These are phyloP conservation scores for Plectranthus barbatus DNA, from an alignment of 257 asterid species.

Conservation along the genomic window DNA sequence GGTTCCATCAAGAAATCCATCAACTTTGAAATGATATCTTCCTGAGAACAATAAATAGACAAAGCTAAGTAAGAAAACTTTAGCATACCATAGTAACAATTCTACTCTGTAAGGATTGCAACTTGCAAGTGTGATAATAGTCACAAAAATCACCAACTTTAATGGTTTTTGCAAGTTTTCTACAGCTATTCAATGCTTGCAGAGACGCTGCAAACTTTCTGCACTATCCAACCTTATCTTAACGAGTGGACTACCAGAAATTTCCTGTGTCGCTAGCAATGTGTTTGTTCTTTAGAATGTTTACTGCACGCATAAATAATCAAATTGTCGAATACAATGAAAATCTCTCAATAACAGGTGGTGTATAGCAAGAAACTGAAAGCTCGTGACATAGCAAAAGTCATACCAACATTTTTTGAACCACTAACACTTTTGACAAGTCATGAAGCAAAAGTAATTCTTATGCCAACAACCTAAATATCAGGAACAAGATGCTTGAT, in stretches of 20 bases:
- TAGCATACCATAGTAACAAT: not conserved
- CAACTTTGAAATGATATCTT: slow-evolving; percentile 70
- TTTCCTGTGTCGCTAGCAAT: not conserved
- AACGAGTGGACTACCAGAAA: not conserved
- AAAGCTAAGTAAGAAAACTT: slow-evolving; percentile 8
- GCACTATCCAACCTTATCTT: not conserved
- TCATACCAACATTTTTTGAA: not conserved
- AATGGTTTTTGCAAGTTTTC: not conserved
- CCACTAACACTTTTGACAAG: not conserved
- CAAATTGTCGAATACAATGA: not conserved
- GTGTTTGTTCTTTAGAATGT: not conserved
- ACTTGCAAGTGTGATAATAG: not conserved
- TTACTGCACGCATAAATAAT: not conserved
- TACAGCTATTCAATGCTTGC: not conserved
- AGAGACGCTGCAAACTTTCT: not conserved
- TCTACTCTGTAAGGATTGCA: not conserved
- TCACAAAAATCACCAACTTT: not conserved
- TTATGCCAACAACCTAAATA: slow-evolving; percentile 5
- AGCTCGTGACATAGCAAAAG: not conserved
- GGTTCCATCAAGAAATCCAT: slow-evolving; percentile 82
- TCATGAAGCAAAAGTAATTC: not conserved
- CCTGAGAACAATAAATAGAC: slow-evolving; percentile 36
- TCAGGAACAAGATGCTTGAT: not conserved
- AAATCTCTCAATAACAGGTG: not conserved
- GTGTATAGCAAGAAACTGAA: not conserved